phyloP scores from a whole-genome alignment of 2,329 filamentous ascomycete species.

The Colletotrichum euphorbiae region DNA sequence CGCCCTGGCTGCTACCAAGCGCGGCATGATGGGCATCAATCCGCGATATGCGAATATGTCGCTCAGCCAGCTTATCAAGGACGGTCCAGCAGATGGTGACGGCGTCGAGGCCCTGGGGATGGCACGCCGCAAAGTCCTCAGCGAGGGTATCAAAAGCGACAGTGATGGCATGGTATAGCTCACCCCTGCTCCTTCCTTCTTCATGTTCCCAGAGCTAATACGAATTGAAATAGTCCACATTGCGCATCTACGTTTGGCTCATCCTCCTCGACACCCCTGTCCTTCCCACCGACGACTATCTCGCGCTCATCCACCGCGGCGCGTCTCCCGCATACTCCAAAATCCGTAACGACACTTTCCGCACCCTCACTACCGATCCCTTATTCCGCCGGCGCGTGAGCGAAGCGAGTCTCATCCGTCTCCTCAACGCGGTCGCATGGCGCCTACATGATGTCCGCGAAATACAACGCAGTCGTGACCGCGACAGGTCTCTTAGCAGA shows the following conservation, averaged over 20 bases:
- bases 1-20: conserved; percentile 50
- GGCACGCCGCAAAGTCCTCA: conserved; percentile 77
- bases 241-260: conserved; percentile 96
- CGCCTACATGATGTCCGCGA: conserved; percentile 83
- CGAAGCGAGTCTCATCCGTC: conserved; percentile 92
- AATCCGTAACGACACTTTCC: conserved; percentile 98
- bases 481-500: conserved; percentile 46
- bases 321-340: conserved; percentile 96
- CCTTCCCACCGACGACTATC: conserved; percentile 87
- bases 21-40: conserved; percentile 48
- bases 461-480: conserved; percentile 51
- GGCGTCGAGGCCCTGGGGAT: conserved; percentile 72
- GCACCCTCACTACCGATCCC: conserved; percentile 95
- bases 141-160: conserved; percentile 81
- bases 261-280: conserved; percentile 90
- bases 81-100: conserved; percentile 81
- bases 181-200: too few relatives aligned
- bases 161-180: conserved; percentile 79
- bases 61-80: conserved; percentile 81
- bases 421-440: conserved; percentile 97
- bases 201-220: not conserved
- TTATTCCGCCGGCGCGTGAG: conserved; percentile 95
- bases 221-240: conserved; percentile 73
- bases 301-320: conserved; percentile 89
- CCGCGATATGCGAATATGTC: conserved; percentile 65